Base-by-base conservation (phyloP, 1,284 basidiomycete genomes). In the Phlebopus sp. region DNA sequence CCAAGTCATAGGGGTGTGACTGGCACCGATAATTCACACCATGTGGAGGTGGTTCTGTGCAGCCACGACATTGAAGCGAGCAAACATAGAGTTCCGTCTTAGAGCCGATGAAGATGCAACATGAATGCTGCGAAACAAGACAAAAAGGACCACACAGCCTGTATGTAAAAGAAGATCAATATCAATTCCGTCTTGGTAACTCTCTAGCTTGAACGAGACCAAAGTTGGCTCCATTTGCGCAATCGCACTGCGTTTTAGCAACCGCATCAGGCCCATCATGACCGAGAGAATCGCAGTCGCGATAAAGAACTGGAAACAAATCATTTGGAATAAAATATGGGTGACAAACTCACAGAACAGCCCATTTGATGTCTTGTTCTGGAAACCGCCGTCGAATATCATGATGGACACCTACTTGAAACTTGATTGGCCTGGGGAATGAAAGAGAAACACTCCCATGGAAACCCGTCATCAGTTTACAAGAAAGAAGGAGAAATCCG, bases 301-400 rank as follows among this genome's bases (percentile, higher is more conserved):
- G 61, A 64, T 62, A 58, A 51, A 62, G 55, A 49, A 58, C 42
- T 50, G 47, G 45, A 45, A 49, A 51, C 41, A 42, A 52, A 40
- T 47, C 46, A 51, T 32, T 21, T 31, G 45, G 46, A 50, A 64
- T 55, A 57, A 58, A 62, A 56, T 47, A 45, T 58, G 57, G 60
- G 60, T 52, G 64, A 56, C 59, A 29, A 29, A 53, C 52, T 47
- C 59, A 61, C 56, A 67, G 64, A 58, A 63, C 51, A 51, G 50
- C 53, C 53, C 51, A 63, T 59, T 60, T 61, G 63, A 63, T 66
- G 57, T 65, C 62, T 62, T 54, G 46, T 55, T 63, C 62, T 65
- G 61, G 61, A 65, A 63, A 63, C 59, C 46, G 56, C 53, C 5
- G 53, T 53, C 59, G 60, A 40, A 56, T 36, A 27, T 18, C 42